Evolutionary conservation across 78 protist genomes (phyloP), one percentile per base, ranked within the genome.

Genomic region (Bodo saltans): DNA sequence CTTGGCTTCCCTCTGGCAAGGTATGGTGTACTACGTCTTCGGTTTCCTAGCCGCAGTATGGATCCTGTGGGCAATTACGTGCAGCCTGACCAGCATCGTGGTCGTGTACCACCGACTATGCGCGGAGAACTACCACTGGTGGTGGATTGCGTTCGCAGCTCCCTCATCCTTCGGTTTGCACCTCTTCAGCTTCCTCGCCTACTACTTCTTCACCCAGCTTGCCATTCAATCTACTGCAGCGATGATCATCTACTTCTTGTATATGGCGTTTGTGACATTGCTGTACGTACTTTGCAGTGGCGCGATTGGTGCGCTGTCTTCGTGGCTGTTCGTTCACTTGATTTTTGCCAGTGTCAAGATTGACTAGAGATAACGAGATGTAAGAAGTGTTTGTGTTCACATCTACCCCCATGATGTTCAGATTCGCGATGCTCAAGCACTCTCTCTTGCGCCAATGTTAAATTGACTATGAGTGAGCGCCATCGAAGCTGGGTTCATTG

Each of bases 131-230:
- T 92, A 94, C 83, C 87, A 92, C 83, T 94, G 98, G 98, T 95
- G 98, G 98, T 96, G 99, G 99, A 78, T 97, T 53, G 42, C 96
- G 0, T 94, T 92, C 91, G 33, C 95, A 74, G 88, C 93, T 0
- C 33, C 94, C 2, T 97, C 94, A 71, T 35, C 84, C 21, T 76
- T 92, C 3, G 89, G 95, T 30, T 34, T 97, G 33, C 95, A 93
- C 85, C 42, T 97, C 47, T 95, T 94, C 79, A 39, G 90, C 38
- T 96, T 95, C 88, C 69, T 95, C 27, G 35, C 93, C 70, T 84
- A 84, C 89, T 95, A 92, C 88, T 94, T 87, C 88, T 30, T 67
- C 87, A 79, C n/a, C 79, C 94, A 35, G 47, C 70, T 2, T 72
- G 67, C 42, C 80, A 79, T 0, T 25, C 30, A 12, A 74, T 21